These are phyloP conservation scores for Bacidia rubella DNA, from an alignment of 495 filamentous ascomycete genomes.

Conservation along the genomic window DNA sequence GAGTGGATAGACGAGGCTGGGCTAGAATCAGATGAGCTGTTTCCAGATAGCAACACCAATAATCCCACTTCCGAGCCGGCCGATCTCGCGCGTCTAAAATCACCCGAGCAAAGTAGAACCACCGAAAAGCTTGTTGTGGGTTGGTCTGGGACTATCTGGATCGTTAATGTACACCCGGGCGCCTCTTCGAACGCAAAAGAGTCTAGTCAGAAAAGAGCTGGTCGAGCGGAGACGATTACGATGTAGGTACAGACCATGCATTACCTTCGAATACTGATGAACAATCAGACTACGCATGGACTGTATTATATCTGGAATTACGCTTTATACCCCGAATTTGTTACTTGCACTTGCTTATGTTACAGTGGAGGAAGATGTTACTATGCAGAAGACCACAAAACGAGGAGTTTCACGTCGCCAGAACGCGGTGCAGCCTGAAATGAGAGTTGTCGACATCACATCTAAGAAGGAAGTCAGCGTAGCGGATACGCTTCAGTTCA, in stretches of 20 bases:
- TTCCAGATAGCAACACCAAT: constrained; percentile 25
- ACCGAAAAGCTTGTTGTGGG: constrained; percentile 79
- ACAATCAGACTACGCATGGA: constrained; percentile 68
- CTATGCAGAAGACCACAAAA: constrained; percentile 36
- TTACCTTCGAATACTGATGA: background rate
- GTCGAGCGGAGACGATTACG: constrained; percentile 76
- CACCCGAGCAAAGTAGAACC: constrained; percentile 18
- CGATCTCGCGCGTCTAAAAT: constrained; percentile 17
- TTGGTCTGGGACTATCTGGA: constrained; percentile 93
- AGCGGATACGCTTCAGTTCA: constrained; percentile 68
- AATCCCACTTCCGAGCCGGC: constrained; percentile 24
- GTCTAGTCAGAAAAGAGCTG: constrained; percentile 57
- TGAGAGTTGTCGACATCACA: constrained; percentile 77
- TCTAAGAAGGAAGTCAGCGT: constrained; percentile 66
- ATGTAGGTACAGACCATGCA: constrained; percentile 46
- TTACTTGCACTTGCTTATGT: constrained; percentile 84
- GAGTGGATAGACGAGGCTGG: constrained; percentile 84
- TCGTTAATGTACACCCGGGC: constrained; percentile 81
- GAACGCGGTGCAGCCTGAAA: constrained; percentile 70
- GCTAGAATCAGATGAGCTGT: constrained; percentile 48
- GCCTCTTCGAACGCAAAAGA: constrained; percentile 33
- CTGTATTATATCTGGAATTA: constrained; percentile 92
- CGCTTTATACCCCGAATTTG: constrained; percentile 85
- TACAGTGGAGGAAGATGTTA: constrained; percentile 47
- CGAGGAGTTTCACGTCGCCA: constrained; percentile 50